Percentiles rank a stretch among this genome's conserved stretches.
phyloP scores from a whole-genome alignment of 1,139 yeast species.

The Taiozyma sp. region DNA sequence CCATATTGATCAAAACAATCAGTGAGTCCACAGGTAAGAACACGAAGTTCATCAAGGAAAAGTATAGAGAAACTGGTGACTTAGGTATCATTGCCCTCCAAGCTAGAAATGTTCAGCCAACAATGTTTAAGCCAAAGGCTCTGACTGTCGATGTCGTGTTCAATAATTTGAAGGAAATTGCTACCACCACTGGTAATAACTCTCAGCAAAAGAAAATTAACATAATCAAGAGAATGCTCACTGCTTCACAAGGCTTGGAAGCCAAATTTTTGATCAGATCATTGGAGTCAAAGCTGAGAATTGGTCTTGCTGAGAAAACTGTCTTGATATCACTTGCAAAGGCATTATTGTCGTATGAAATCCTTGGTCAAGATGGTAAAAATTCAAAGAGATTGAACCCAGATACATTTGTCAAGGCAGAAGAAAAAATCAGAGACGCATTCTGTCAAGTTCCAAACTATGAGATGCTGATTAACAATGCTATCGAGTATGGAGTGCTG shows the following conservation, averaged over 20 bases:
- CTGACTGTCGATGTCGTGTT: slow-evolving; percentile 72
- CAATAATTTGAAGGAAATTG: slow-evolving; percentile 67
- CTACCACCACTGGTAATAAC: slow-evolving; percentile 74
- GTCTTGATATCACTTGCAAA: slow-evolving; percentile 81
- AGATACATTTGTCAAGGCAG: slow-evolving; percentile 51
- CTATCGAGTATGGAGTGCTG: slow-evolving; percentile 62
- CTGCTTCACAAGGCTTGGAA: slow-evolving; percentile 83
- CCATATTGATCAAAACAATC: slow-evolving; percentile 78
- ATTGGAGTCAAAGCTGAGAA: slow-evolving; percentile 86
- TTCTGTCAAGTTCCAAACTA: slow-evolving; percentile 92
- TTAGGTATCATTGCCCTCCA: slow-evolving; percentile 84
- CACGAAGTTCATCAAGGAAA: slow-evolving; percentile 60
- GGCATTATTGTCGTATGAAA: slow-evolving; percentile 65
- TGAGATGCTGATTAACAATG: slow-evolving; percentile 63
- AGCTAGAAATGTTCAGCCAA: slow-evolving; percentile 78
- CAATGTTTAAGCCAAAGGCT: slow-evolving; percentile 90
- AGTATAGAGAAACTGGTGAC: slow-evolving; percentile 80
- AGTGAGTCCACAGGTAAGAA: slow-evolving; percentile 88
- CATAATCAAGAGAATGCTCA: slow-evolving; percentile 74
- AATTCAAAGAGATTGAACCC: slow-evolving; percentile 30
- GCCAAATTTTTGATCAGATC: slow-evolving; percentile 89
- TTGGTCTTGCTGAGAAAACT: slow-evolving; percentile 91
- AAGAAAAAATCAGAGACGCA: slow-evolving; percentile 76
- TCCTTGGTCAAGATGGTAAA: slow-evolving; percentile 15
- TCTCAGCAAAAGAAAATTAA: slow-evolving; percentile 75